Evolutionary conservation across 176 grass and related monocot species (phyloP), one percentile per base, ranked within the genome.

Genomic region (Lolium perenne): DNA sequence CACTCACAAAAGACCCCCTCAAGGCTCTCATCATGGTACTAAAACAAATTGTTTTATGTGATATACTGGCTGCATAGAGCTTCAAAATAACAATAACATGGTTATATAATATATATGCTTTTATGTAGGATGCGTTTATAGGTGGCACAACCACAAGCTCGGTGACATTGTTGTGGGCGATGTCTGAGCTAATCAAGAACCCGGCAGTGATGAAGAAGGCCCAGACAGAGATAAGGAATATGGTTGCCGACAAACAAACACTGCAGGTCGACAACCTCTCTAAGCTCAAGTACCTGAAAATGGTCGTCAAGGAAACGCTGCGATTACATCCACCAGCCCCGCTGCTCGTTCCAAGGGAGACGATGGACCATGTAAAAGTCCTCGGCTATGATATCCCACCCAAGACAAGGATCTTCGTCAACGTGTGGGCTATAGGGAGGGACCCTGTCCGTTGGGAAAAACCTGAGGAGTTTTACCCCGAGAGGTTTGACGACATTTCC

Each of bases 241-340:
- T 18, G 2, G 58, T 41, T 4, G 1, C n/a, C 4, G 21, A 2
- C 38, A 58, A 60, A 29, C 32, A 4, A n/a, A 85, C 10, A 16
- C n/a, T 55, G 46, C 14, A 43, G 73, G 71, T 74, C 13, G 32
- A 77, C 74, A 63, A 21, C 38, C 1, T 60, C 53, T 8, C 1
- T 26, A 50, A 74, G 13, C 46, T 74, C 45, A 50, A 74, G 12
- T 75, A 85, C 48, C 3, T 85, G 2, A 48, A 22, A 10, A 67
- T 85, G 60, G 74, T 85, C 4, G 63, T 77, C 59, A 77, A 85
- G 18, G 82, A 84, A 58, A 74, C 48, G 21, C 43, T 84, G 6
- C 74, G 71, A 20, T 32, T 84, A 6, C 82, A 67, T 38, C 71
- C 71, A 15, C 82, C 82, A 1, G 49, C 51, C 2, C 74, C 74